A percentile compares a stretch with the other conserved stretches of the same genome.
phyloP scores from a whole-genome alignment of 139 green algal species.

The Coccomyxa sp. region DNA sequence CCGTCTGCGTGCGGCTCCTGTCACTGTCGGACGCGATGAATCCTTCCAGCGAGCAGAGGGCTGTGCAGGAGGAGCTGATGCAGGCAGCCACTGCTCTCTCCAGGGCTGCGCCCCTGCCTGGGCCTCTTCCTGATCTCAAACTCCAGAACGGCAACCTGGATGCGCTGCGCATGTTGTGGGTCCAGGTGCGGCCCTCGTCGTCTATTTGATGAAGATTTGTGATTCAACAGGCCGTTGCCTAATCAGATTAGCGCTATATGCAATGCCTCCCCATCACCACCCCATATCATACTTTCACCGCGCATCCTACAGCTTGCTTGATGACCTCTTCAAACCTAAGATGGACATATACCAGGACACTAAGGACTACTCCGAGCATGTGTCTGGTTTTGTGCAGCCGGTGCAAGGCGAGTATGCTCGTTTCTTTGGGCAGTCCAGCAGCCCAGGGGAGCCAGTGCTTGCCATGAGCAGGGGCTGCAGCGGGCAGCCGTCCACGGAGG shows the following conservation, averaged over 20 bases:
- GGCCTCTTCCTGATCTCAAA: neutral
- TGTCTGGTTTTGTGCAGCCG: neutral
- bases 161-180: neutral
- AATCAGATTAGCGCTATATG: neutral
- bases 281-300: no score
- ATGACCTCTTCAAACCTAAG: no score
- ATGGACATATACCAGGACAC: neutral
- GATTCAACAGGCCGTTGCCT: neutral
- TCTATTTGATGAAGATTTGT: neutral
- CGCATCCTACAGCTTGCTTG: no score
- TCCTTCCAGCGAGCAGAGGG: no score
- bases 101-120: neutral
- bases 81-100: neutral
- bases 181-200: neutral
- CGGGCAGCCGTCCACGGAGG: neutral
- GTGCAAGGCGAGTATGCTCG: neutral
- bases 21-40: conserved; percentile 3
- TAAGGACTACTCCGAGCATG: neutral
- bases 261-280: no score
- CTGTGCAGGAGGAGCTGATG: neutral
- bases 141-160: neutral
- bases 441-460: neutral
- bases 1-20: conserved; percentile 20
- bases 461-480: neutral
- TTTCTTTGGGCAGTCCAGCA: conserved; percentile 3